Conservation (phyloP, 2,329 filamentous ascomycete genomes). For the Sporothrix protearum region DNA sequence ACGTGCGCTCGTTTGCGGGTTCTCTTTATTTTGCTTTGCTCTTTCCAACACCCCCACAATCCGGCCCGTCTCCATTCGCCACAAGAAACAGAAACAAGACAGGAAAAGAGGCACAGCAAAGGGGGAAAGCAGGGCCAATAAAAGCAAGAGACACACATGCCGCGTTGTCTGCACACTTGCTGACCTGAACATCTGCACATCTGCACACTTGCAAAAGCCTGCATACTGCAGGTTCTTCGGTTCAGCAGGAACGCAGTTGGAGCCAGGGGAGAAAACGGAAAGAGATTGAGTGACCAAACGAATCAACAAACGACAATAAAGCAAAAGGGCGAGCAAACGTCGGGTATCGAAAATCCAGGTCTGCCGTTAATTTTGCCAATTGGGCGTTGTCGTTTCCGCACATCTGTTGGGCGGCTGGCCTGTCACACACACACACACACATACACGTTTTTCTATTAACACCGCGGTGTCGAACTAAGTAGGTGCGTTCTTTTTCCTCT, state of each 20-base stretch:
- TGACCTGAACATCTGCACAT: background rate
- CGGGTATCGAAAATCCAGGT: background rate
- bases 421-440: conserved; percentile 12
- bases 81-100: background rate
- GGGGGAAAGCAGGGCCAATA: background rate
- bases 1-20: background rate
- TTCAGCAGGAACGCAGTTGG: background rate
- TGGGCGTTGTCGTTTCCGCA: background rate
- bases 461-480: background rate
- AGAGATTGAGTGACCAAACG: background rate
- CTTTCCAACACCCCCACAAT: background rate
- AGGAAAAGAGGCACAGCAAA: background rate
- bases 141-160: background rate
- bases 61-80: background rate
- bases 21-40: background rate
- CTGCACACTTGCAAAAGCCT: background rate
- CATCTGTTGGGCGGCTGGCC: background rate
- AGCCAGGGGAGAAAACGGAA: background rate
- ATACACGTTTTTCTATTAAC: background rate
- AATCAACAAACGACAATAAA: background rate
- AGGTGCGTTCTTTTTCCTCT: background rate
- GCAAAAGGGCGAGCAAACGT: background rate
- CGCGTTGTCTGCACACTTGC: background rate
- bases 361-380: background rate
- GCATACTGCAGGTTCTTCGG: conserved; percentile 2